Conservation (phyloP, 2,329 filamentous ascomycete genomes). For the Epichloe uncinata region DNA sequence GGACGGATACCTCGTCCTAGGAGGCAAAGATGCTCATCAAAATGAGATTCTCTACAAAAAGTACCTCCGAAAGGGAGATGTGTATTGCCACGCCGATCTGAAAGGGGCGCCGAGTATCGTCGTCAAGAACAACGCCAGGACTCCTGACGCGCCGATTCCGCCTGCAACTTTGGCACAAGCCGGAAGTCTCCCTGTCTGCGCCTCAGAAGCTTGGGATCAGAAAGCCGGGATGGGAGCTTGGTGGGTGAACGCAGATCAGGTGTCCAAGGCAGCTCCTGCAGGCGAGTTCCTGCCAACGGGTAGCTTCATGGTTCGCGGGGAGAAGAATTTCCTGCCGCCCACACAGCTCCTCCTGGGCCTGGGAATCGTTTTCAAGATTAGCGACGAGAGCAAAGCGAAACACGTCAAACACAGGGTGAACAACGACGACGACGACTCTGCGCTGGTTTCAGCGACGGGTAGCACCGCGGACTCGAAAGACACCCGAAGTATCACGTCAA, state of each 20-base stretch:
- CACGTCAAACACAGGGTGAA: slow-evolving; percentile 55
- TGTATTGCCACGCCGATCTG: slow-evolving; percentile 85
- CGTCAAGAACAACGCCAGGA: slow-evolving; percentile 74
- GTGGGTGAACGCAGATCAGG: slow-evolving; percentile 87
- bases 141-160: slow-evolving; percentile 73
- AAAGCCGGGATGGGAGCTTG: slow-evolving; percentile 93
- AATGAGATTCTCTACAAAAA: slow-evolving; percentile 83
- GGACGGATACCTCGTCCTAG: slow-evolving; percentile 86
- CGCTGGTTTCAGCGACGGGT: slow-evolving; percentile 6
- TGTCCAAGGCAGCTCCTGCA: slow-evolving; percentile 68
- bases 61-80: slow-evolving; percentile 76
- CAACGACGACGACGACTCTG: slow-evolving; percentile 14
- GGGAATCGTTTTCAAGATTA: slow-evolving; percentile 76
- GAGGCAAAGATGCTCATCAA: slow-evolving; percentile 77
- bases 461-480: slow-evolving; percentile 9
- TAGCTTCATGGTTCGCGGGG: slow-evolving; percentile 67
- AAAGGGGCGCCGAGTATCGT: slow-evolving; percentile 74
- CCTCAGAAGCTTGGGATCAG: slow-evolving; percentile 86
- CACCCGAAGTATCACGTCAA: not conserved
- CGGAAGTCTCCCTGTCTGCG: slow-evolving; percentile 69
- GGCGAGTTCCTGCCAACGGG: slow-evolving; percentile 73
- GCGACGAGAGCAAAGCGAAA: slow-evolving; percentile 69
- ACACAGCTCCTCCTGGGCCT: slow-evolving; percentile 80
- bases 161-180: slow-evolving; percentile 87
- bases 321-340: slow-evolving; percentile 85